Evolutionary conservation across 2,329 filamentous ascomycete species (phyloP), one percentile per base, ranked within the genome.

Genomic region (Colletotrichum liriopes): DNA sequence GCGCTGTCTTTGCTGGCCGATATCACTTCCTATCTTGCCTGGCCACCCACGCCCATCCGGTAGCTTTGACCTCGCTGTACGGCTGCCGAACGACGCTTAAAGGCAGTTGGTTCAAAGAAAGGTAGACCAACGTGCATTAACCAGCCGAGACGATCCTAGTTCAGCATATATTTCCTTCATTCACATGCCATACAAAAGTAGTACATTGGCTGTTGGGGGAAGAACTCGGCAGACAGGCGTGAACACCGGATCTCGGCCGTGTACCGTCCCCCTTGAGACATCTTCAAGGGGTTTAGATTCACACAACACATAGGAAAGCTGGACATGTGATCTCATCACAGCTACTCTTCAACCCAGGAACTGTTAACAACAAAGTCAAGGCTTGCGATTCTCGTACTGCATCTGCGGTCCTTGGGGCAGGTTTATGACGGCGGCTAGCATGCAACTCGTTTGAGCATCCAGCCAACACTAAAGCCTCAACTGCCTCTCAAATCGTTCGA

Each of bases 1-100:
- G 56, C 45, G 12, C 26, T n/a, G 54, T 35, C 51, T 20, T 60
- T 37, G 43, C 54, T 59, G 26, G 64, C 23, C 43, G 16, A 58
- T 60, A 23, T 58, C 64, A 41, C 43, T 26, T 26, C 23, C 23
- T 71, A 7, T 62, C 16, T 41, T 23, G 35, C 41, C 26, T 45
- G 23, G 23, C 29, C 47, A 26, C 41, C 64, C n/a, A 51, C 39
- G 41, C 45, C 54, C 5, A 60, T 8, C 29, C 26, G 26, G 32
- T 39, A 39, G n/a, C 47, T 52, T 41, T 52, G 35, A 39, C 60
- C 60, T 5, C 23, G 9, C 9, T 29, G 43, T 49, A n/a, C 20
- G 11, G 61, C 41, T 23, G 35, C 45, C 23, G 23, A 37, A n/a
- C 26, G 6, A 35, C 12, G 47, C n/a, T 32, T 45, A 35, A 32